Evolutionary conservation across 2,329 filamentous ascomycete species (phyloP), one percentile per base, ranked within the genome.

Genomic region (Exophiala xenobiotica): DNA sequence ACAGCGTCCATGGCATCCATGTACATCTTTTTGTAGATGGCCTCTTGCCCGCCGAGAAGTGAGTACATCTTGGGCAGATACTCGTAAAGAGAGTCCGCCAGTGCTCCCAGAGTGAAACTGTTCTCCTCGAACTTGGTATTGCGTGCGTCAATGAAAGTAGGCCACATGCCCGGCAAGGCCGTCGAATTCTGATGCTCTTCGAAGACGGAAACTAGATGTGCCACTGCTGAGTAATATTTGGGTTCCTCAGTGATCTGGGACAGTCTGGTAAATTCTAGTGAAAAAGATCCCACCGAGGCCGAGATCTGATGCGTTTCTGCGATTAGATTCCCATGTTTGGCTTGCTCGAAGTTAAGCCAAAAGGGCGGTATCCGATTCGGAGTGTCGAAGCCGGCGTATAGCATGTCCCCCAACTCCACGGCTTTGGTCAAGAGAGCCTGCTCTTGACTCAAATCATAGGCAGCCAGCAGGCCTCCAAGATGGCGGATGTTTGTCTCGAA

Each of bases 1-100:
- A 86, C 80, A 0, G 82, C 82, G 4, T 85, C 79, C 22, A 84
- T 79, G 2, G 82, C 79, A 47, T 79, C 80, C 51, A 85, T 75
- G 65, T 95, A 90, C 48, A 53, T 51, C 14, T 78, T 78, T 54
- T 78, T 75, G 67, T 95, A 95, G 65, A 61, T 52, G 22, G 51
- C 39, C 55, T 84, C 81, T 1, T 83, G 75, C 0, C 89, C 90
- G 50, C 88, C 88, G 1, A 95, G 79, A 2, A 95, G 78, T 4
- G 92, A 71, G 64, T 86, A 86, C 72, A 90, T 74, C 64, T 82
- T 81, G 0, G 78, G 76, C 11, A 83, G 65, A 57, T 81, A 81
- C 58, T 81, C 79, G 58, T 81, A 82, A 0, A 78, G 65, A 5
- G 77, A 80, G 63, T 82, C 78, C 2, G 75, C 72, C 70, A 78